phyloP scores from a whole-genome alignment of 2,329 filamentous ascomycete species.

The Tricladium varicosporioides region DNA sequence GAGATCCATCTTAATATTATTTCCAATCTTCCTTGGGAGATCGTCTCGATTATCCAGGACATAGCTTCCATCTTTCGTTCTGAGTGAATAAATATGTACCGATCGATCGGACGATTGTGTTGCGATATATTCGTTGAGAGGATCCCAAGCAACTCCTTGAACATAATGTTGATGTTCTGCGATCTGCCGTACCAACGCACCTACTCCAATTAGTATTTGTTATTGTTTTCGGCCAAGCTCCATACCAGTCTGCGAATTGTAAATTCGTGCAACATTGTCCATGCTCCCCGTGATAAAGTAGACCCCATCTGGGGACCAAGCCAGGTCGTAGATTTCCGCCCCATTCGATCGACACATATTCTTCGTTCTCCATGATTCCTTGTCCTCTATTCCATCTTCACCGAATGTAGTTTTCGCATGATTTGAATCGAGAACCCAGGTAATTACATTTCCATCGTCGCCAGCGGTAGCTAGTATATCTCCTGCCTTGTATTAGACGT shows the following conservation, averaged over 20 bases:
- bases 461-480: constrained; percentile 93
- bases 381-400: constrained; percentile 84
- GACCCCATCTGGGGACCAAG: constrained; percentile 95
- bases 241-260: constrained; percentile 86
- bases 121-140: constrained; percentile 94
- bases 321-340: constrained; percentile 95
- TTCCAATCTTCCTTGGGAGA: constrained; percentile 73
- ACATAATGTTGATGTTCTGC: constrained; percentile 98
- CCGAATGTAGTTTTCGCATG: constrained; percentile 67
- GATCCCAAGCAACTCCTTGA: constrained; percentile 97
- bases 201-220: constrained; percentile 34
- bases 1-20: constrained; percentile 79
- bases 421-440: constrained; percentile 85
- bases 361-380: constrained; percentile 94
- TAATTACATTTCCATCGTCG: constrained; percentile 93
- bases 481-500: constrained; percentile 49
- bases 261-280: constrained; percentile 97
- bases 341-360: constrained; percentile 96
- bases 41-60: constrained; percentile 65
- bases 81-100: constrained; percentile 94
- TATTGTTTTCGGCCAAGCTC: neutral
- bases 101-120: constrained; percentile 98
- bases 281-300: constrained; percentile 99
- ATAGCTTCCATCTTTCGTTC: constrained; percentile 95
- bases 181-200: constrained; percentile 79